Evolutionary conservation across 2,329 filamentous ascomycete species (phyloP), one percentile per base, ranked within the genome.

Genomic region (Clarireedia homoeocarpa): DNA sequence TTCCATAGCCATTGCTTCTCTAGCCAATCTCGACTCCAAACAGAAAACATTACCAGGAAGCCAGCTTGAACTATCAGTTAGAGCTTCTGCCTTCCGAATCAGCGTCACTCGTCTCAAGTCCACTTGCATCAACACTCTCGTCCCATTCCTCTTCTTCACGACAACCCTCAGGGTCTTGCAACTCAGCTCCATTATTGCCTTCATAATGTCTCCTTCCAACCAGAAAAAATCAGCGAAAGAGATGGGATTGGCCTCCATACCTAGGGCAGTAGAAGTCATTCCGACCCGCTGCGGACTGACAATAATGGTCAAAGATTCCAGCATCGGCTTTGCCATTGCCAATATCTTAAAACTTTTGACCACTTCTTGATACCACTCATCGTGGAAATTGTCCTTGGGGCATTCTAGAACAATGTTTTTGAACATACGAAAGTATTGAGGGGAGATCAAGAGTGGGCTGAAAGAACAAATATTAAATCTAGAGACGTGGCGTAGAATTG

Each of bases 191-290:
- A 38, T 51, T 12, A 68, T 48, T 20, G 58, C 56, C 15, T 14
- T 48, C 60, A 68, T 63, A 9, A 68, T 38, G 3, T 30, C 36
- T 10, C 63, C 58, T 5, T 40, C 34, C 7, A 54, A 45, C 48
- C 53, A 59, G 2, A 68, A 55, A 44, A 66, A 67, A 51, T 66
- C 61, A 0, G 62, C 58, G 39, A 67, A 69, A 4, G 58, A 60
- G 12, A 61, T 50, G 3, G 59, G 55, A 38, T 56, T 48, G 6
- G 6, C 6, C 12, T 67, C 54, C 24, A 58, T 45, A 9, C 61
- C 61, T 0, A 58, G 4, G 4, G 57, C 58, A 1, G 56, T 60
- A 10, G 58, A 59, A 4, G 58, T 57, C 24, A 59, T 45, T 1
- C 50, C 56, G 15, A 61, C 48, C 12, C 55, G 46, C 14, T 59